phyloP scores from a whole-genome alignment of 805 yeast genomes.

The Candida yuanshanica region DNA sequence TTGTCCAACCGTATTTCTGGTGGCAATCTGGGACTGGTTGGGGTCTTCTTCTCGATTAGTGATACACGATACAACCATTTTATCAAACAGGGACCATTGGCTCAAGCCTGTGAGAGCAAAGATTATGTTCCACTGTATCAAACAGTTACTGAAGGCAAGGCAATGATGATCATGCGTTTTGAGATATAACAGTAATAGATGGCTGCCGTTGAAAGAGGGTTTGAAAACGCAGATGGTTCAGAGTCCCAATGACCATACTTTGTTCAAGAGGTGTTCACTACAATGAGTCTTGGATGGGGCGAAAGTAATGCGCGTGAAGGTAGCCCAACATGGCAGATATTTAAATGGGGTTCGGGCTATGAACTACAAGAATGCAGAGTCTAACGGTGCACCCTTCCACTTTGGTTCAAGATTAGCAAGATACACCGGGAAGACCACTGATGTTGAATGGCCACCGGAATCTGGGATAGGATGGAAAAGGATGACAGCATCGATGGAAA shows the following conservation, averaged over 20 bases:
- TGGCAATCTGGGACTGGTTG: constrained; percentile 98
- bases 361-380: constrained; percentile 86
- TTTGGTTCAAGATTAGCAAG: constrained; percentile 83
- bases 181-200: constrained; percentile 92
- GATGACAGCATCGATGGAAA: constrained; percentile 32
- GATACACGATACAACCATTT: constrained; percentile 60
- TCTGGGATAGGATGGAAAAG: constrained; percentile 76
- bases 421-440: constrained; percentile 69
- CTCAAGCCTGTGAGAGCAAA: constrained; percentile 68
- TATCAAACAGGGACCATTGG: constrained; percentile 56
- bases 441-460: constrained; percentile 65
- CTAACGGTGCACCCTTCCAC: constrained; percentile 88
- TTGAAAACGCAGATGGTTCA: constrained; percentile 57
- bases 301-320: constrained; percentile 68
- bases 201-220: constrained; percentile 88
- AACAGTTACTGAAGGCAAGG: constrained; percentile 93
- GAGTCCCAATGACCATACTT: constrained; percentile 75
- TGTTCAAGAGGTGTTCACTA: constrained; percentile 86
- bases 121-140: constrained; percentile 87
- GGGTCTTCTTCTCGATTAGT: constrained; percentile 80
- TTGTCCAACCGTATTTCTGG: constrained; percentile 91
- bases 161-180: constrained; percentile 95
- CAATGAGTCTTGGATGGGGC: constrained; percentile 92
- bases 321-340: constrained; percentile 95
- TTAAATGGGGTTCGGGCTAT: constrained; percentile 90